Evolutionary conservation across 306 rosid genomes (phyloP), one percentile per base, ranked within the genome.

Genomic region (Gleditsia sinensis): DNA sequence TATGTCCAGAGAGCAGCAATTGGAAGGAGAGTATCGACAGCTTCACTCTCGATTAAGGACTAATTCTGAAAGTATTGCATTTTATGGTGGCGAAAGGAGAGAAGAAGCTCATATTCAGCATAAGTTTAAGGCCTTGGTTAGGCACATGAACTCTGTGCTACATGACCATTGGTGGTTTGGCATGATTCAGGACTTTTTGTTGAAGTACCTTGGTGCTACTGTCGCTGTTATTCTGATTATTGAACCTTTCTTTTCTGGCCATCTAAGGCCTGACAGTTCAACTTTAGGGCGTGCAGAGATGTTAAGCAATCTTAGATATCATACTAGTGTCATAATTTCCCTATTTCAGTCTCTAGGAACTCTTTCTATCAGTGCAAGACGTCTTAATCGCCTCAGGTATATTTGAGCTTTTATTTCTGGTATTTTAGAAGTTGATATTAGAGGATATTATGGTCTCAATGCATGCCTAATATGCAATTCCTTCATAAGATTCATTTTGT

Each of bases 141-240:
- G 77, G 77, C 99, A 95, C 83, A 59, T 88, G 91, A 72, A 83
- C 25, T 71, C 66, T 63, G 98, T 88, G 64, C 84, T 88, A 74
- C 98, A 95, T 45, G 97, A 95, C 62, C 96, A 95, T 69, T 95
- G 99, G 99, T 95, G 99, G 99, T 95, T 95, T 88, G 98, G 99
- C 85, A 95, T 95, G 97, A 90, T 95, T 85, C 99, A 95, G 70
- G 99, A 95, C 78, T 95, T 92, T 73, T 60, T 95, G 49, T 75
- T 92, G 81, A 95, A 95, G 86, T 95, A 95, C 86, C 97, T 95
- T 70, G 99, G 99, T 73, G 98, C 99, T 66, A 95, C 99, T 45
- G 84, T 95, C 60, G 99, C 99, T 75, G 99, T 92, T 80, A 86
- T 95, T 62, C 79, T 95, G 85, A 95, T 95, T 43, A 88, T 95